Base-by-base conservation (phyloP, 805 yeast genomes). In the Candida endomychidarum region DNA sequence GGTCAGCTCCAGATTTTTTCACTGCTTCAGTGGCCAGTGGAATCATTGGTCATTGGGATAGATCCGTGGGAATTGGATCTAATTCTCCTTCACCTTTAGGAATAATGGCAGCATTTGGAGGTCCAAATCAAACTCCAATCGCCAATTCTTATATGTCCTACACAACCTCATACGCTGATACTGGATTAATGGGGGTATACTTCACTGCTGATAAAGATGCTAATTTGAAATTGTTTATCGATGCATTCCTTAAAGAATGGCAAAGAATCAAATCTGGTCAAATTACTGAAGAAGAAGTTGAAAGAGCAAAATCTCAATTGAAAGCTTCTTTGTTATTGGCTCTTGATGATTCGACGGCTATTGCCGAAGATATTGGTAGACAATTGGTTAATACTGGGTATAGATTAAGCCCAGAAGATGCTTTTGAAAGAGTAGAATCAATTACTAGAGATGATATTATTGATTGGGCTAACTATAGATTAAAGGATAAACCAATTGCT, bases 141-240 rank as follows among this genome's bases (percentile, higher is more conserved):
- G 96, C 97, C 41, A 93, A 93, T 66, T 86, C 96, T 6, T 93
- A 83, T 68, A 85, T 89, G 96, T 88, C 96, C 5, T 93, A 91
- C 67, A 86, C 96, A 21, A 93, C 99, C 2, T 86, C 96, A 1
- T 93, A 93, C 65, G 90, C 96, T 8, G 99, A 93, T 65, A 86
- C 96, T 9, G 99, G 99, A 7, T 70, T 93, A 39, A 91, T 97
- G 97, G 99, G 99, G 24, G 83, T 91, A 53, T 93, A 93, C 60
- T 74, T 93, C 45, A 87, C 88, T 6, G 80, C 95, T 16, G 96
- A 91, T 52, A 82, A 81, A 56, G 75, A 75, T 47, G 74, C 80
- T 21, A 72, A 85, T 48, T 70, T 86, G 51, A 80, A 77, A 49
- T 72, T 77, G 26, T 77, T 90, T 37, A 76, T 87, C 24, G 80